Conservation (phyloP, 495 filamentous ascomycete genomes). For the Achaetomiella virescens region DNA sequence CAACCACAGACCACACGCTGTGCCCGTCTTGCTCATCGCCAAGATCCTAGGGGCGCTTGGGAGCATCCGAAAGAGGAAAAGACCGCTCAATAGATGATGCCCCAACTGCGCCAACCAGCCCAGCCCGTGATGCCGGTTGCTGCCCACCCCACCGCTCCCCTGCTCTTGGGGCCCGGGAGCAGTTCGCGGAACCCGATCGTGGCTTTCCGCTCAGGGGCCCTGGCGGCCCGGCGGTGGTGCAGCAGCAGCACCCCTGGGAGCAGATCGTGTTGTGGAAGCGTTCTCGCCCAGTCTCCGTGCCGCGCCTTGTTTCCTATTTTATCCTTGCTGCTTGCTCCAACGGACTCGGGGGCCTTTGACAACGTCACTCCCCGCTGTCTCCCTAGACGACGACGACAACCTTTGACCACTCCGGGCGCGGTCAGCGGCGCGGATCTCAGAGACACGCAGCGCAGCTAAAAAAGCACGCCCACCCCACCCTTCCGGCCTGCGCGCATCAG, state of each 20-base stretch:
- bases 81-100: slow-evolving; percentile 1
- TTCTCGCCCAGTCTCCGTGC: slow-evolving; percentile 15
- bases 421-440: not conserved
- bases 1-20: not conserved
- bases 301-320: slow-evolving; percentile 15
- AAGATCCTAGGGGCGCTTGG: not conserved
- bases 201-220: slow-evolving; percentile 4
- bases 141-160: not conserved
- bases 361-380: not conserved
- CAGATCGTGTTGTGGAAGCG: slow-evolving; percentile 10
- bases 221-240: not conserved
- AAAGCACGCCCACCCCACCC: not conserved
- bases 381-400: not conserved
- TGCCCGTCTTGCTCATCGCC: not conserved
- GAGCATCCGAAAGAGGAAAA: slow-evolving; percentile 3
- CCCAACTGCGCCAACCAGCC: not conserved
- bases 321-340: slow-evolving; percentile 5
- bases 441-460: not conserved
- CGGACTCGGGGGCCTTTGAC: not conserved
- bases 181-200: not conserved
- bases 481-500: not conserved
- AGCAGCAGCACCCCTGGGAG: slow-evolving; percentile 8
- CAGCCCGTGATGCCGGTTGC: not conserved
- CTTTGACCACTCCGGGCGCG: not conserved
- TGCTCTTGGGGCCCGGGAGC: not conserved